Conservation (phyloP, 164 flowering plant species). For the Platanus orientalis region DNA sequence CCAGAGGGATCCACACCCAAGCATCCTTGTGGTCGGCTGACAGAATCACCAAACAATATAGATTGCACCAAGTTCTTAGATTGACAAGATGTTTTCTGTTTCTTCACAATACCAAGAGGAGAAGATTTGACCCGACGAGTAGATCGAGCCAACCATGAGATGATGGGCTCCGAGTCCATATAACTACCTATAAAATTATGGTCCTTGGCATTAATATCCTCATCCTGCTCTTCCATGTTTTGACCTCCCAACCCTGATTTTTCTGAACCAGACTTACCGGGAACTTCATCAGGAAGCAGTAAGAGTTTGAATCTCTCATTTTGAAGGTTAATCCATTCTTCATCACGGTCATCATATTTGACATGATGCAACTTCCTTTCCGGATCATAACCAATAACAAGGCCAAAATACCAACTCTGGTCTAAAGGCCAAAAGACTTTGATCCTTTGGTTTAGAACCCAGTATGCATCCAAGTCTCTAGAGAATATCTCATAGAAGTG, state of each 20-base stretch:
- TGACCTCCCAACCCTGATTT: conserved; percentile 22
- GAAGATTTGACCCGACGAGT: conserved; percentile 47
- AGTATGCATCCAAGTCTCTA: conserved; percentile 53
- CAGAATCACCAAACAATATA: conserved; percentile 23
- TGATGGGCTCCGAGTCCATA: conserved; percentile 85
- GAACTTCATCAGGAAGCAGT: conserved; percentile 75
- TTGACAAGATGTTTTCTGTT: conserved; percentile 27
- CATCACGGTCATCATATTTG: conserved; percentile 95
- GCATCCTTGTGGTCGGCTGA: conserved; percentile 11
- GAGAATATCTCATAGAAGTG: conserved; percentile 73
- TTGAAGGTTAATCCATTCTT: conserved; percentile 84
- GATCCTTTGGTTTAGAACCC: conserved; percentile 75
- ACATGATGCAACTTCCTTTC: conserved; percentile 72
- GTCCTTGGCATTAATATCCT: conserved; percentile 21
- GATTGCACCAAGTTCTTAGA: conserved; percentile 7
- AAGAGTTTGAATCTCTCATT: conserved; percentile 84
- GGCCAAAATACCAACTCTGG: conserved; percentile 88
- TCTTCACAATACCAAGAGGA: conserved; percentile 37
- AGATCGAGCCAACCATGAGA: conserved; percentile 81
- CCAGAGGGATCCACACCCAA: conserved; percentile 17
- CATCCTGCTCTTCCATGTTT: conserved; percentile 23
- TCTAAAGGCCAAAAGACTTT: conserved; percentile 98
- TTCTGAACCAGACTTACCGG: conserved; percentile 33
- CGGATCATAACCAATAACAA: conserved; percentile 62
- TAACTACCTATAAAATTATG: conserved; percentile 34